Base-by-base conservation (phyloP, 176 grass and related monocot genomes). In the Zizania latifolia region DNA sequence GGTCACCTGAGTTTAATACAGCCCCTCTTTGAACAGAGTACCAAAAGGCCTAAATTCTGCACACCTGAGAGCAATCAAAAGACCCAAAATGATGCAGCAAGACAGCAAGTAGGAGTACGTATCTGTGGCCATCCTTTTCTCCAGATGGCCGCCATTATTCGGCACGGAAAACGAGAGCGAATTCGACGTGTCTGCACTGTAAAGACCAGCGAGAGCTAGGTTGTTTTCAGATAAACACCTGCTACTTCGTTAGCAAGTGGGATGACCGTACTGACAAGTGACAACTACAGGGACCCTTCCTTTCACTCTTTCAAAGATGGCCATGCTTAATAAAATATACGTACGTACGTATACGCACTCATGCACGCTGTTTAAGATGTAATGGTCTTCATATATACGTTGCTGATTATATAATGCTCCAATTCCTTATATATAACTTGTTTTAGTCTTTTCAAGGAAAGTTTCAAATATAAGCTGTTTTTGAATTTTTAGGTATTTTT, bases 1-100 rank as follows among this genome's bases (percentile, higher is more conserved):
- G 86, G 45, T 63, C 46, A 34, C 37, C 57, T 57, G 78, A 83
- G 51, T 83, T 92, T 89, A 83, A 69, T 82, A 82, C 57, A 26
- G 28, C 51, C 59, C 68, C 67, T 36, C 75, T 58, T 76, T 37
- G 82, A 58, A 39, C 72, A 59, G 29, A 48, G 60, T 36, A 32
- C 51, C 46, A 56, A 72, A 66, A 77, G 36, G 50, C 30, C 14
- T 56, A n/a, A n/a, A n/a, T n/a, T 82, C 68, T 82, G 83, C 67
- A 74, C 83, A 82, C 73, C 72, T 90, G 78, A 82, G 54, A 53
- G 58, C 71, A 51, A 82, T 81, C 59, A 53, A 86, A 86, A 82
- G 87, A 73, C 83, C 66, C 36, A 35, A 65, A 73, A 81, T 73
- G 78, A 82, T 83, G 83, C 29, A 65, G 15, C n/a, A n/a, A n/a